Conservation (phyloP, 2,329 filamentous ascomycete genomes). For the Trichoderma asperellum region DNA sequence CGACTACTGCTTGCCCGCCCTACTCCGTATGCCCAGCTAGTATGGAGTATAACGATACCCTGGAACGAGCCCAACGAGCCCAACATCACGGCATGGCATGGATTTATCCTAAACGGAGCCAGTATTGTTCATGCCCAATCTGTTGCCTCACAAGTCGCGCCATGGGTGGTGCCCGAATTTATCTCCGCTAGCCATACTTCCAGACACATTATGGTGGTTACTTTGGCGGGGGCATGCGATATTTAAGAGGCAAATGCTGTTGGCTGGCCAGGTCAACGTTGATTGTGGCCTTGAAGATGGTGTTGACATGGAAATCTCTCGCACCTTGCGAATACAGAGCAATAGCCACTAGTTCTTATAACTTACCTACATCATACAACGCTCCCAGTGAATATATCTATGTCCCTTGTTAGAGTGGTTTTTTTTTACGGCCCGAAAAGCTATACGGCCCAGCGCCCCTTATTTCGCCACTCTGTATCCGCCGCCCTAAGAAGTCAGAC, state of each 20-base stretch:
- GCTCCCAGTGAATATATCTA: neutral
- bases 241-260: neutral
- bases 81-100: neutral
- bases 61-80: constrained; percentile 12
- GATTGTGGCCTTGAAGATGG: neutral
- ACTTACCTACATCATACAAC: neutral
- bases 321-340: neutral
- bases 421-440: neutral
- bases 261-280: neutral
- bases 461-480: neutral
- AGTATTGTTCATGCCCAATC: constrained; percentile 5
- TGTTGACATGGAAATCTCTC: neutral
- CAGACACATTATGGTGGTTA: neutral
- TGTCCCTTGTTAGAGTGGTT: neutral
- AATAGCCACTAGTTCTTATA: neutral
- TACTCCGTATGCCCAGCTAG: too few relatives aligned
- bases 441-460: neutral
- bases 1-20: neutral
- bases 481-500: neutral
- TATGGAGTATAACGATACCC: neutral
- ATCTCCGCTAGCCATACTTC: neutral
- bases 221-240: constrained; percentile 9
- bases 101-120: neutral
- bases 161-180: neutral
- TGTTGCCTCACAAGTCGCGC: neutral